phyloP scores from a whole-genome alignment of 768 basidiomycete species.

The Psilocybe sp. region DNA sequence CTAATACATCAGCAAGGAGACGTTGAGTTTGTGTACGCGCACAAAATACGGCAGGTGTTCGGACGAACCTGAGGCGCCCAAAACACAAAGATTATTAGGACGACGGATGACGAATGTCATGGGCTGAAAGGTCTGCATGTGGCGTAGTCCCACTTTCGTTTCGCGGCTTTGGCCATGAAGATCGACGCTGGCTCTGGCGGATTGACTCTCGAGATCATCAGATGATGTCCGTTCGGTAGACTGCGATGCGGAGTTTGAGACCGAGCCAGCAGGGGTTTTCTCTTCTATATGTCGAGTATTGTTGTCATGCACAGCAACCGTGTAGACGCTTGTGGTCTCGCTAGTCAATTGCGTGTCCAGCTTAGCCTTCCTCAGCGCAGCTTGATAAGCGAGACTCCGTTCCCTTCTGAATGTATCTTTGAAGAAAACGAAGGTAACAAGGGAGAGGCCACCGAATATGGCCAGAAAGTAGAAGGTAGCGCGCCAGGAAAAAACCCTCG shows the following conservation, averaged over 20 bases:
- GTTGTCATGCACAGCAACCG: too few relatives aligned
- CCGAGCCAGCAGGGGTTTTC: too few relatives aligned
- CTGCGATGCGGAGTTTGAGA: too few relatives aligned
- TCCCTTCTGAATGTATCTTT: conserved; percentile 79
- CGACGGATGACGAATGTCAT: conserved; percentile 56
- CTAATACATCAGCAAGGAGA: not conserved
- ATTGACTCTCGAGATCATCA: not conserved
- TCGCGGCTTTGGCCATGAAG: conserved; percentile 12
- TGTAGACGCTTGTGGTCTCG: too few relatives aligned
- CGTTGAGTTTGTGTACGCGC: not conserved
- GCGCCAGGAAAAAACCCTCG: conserved; percentile 68
- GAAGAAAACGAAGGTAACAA: conserved; percentile 60
- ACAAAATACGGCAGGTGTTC: not conserved
- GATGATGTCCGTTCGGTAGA: not conserved
- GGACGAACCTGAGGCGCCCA: conserved; percentile 55
- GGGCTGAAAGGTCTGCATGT: conserved; percentile 70
- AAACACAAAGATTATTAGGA: conserved; percentile 61
- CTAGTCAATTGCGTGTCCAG: conserved; percentile 35
- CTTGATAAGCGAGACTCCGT: conserved; percentile 74
- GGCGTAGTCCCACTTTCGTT: conserved; percentile 55
- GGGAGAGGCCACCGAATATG: conserved; percentile 51
- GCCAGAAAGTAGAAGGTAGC: conserved; percentile 78
- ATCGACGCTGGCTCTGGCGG: not conserved
- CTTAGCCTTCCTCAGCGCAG: conserved; percentile 3
- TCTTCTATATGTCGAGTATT: conserved; percentile 27